phyloP scores from a whole-genome alignment of 805 yeast species.

The Tanozyma kutaoensis region DNA sequence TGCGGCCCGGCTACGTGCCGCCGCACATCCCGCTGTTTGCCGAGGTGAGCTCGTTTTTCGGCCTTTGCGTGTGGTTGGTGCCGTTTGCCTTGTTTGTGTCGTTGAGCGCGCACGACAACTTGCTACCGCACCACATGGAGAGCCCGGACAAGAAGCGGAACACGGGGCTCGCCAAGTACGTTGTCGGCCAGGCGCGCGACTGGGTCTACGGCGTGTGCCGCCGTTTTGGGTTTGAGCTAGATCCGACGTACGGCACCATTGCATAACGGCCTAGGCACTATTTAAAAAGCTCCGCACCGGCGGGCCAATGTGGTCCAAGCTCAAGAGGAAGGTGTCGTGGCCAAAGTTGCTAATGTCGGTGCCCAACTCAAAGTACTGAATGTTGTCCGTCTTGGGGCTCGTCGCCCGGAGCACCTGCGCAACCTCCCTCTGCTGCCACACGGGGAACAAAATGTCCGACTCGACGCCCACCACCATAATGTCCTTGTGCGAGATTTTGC shows the following conservation, averaged over 20 bases:
- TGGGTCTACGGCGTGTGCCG: constrained; percentile 31
- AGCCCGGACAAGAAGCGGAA: constrained; percentile 13
- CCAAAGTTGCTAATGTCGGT: constrained; percentile 73
- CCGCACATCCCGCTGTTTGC: constrained; percentile 69
- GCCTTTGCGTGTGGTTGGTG: constrained; percentile 83
- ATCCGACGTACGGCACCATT: constrained; percentile 39
- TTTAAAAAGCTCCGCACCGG: constrained; percentile 57
- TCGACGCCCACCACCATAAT: constrained; percentile 83
- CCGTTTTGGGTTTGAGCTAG: constrained; percentile 53
- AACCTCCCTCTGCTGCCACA: constrained; percentile 87
- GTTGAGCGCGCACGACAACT: constrained; percentile 81
- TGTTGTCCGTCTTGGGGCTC: constrained; percentile 14
- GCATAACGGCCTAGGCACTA: constrained; percentile 10
- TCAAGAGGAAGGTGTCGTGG: constrained; percentile 81
- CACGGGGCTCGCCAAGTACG: constrained; percentile 53
- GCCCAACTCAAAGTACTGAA: constrained; percentile 62
- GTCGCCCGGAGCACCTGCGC: constrained; percentile 36
- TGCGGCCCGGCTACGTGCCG: constrained; percentile 44
- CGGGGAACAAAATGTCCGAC: constrained; percentile 83
- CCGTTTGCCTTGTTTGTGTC: constrained; percentile 90
- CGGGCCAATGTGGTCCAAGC: constrained; percentile 66
- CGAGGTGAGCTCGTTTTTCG: constrained; percentile 92
- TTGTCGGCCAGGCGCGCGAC: constrained; percentile 40
- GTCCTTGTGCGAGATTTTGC: constrained; percentile 46
- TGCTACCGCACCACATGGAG: constrained; percentile 48